Percentiles rank a stretch among this genome's conserved stretches.
These are phyloP conservation scores for Xylaria palmicola DNA, from an alignment of 495 filamentous ascomycete species.

Conservation along the genomic window DNA sequence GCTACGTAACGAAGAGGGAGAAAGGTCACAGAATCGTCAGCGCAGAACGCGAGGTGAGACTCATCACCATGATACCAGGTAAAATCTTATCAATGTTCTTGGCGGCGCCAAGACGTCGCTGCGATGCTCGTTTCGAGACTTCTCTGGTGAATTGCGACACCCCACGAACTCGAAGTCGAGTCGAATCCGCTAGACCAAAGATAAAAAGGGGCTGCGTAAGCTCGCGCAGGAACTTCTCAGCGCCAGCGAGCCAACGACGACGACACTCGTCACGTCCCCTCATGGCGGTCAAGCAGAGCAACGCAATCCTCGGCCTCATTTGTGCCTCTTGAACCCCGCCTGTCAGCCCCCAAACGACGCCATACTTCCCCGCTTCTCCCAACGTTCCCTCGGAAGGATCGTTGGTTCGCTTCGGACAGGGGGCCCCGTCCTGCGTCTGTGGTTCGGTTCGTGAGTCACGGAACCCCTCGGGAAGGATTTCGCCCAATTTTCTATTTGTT, in stretches of 20 bases:
- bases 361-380: not conserved
- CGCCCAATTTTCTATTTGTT: too few species aligned
- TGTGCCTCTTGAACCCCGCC: not conserved
- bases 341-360: conserved; percentile 4
- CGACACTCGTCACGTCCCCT: not conserved
- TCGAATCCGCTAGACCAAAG: conserved; percentile 1
- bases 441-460: conserved; percentile 5
- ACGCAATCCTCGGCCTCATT: not conserved
- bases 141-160: not conserved
- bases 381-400: not conserved
- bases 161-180: not conserved
- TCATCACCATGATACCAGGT: not conserved
- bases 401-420: not conserved
- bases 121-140: not conserved
- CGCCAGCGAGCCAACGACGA: not conserved
- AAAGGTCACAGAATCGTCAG: not conserved
- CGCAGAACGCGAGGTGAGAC: not conserved
- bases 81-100: not conserved
- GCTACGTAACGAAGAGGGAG: not conserved
- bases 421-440: not conserved
- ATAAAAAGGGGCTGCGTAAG: conserved; percentile 27
- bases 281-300: conserved; percentile 1
- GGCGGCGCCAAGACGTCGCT: not conserved
- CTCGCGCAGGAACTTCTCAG: conserved; percentile 6
- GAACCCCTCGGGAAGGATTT: not conserved